A percentile compares a stretch with the other conserved stretches of the same genome.
Evolutionary conservation across 75 land plant species (phyloP).

Genomic region (Selaginella tamariscina): DNA sequence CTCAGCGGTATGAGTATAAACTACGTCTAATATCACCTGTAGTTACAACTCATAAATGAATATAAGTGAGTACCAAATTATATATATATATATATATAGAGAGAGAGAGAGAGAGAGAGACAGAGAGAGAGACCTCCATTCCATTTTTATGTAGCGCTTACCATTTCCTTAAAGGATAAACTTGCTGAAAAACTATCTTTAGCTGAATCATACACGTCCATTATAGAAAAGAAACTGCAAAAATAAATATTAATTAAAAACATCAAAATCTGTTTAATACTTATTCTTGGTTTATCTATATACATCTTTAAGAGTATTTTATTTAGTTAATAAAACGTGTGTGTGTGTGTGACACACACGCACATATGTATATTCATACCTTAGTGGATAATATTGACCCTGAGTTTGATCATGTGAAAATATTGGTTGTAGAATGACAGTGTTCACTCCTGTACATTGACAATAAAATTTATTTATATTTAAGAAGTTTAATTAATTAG

Average conservation of each 20-base stretch:
- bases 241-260: background rate
- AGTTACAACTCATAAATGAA: background rate
- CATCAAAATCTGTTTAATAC: too few species aligned
- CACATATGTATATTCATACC: conserved; percentile 25
- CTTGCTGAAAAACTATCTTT: conserved; percentile 37
- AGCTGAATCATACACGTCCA: conserved; percentile 35
- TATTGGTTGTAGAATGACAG: conserved; percentile 71
- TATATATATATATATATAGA: background rate
- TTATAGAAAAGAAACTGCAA: conserved; percentile 72
- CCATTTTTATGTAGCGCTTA: conserved; percentile 69
- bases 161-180: conserved; percentile 64
- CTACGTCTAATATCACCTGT: conserved; percentile 76
- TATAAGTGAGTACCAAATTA: too few species aligned
- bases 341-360: too few species aligned
- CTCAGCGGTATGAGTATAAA: conserved; percentile 63
- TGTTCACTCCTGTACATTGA: conserved; percentile 48
- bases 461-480: background rate
- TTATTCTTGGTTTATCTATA: too few species aligned
- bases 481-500: background rate
- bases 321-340: too few species aligned
- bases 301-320: too few species aligned
- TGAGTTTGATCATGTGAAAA: conserved; percentile 50
- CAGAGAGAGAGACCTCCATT: conserved; percentile 51
- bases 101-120: background rate
- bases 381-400: conserved; percentile 63